Conservation (phyloP, 768 basidiomycete species). For the Mycena floridula region DNA sequence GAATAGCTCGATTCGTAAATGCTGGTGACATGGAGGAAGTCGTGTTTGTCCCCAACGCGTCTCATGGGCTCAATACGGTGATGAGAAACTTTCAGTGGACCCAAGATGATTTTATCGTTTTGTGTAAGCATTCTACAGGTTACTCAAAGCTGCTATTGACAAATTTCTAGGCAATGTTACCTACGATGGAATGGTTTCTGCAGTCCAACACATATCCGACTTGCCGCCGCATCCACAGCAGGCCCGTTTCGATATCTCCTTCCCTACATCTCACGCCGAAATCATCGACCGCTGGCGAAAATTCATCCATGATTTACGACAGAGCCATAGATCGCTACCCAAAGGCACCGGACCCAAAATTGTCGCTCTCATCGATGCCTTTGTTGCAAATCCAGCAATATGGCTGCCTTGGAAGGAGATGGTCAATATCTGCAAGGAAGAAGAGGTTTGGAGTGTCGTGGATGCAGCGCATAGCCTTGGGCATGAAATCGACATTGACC, state of each 20-base stretch:
- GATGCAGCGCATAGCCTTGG: slow-evolving; percentile 80
- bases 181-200: not conserved
- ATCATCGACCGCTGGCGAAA: not conserved
- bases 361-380: slow-evolving; percentile 58
- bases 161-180: not conserved
- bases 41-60: slow-evolving; percentile 50
- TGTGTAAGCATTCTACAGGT: slow-evolving; percentile 28
- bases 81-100: slow-evolving; percentile 58
- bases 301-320: too few relatives aligned
- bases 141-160: not conserved
- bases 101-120: slow-evolving; percentile 54
- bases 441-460: slow-evolving; percentile 55
- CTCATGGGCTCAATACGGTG: slow-evolving; percentile 54
- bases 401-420: slow-evolving; percentile 68
- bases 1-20: slow-evolving; percentile 33
- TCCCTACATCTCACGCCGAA: not conserved
- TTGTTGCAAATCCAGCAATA: slow-evolving; percentile 55
- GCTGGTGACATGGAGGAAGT: slow-evolving; percentile 36
- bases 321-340: slow-evolving; percentile 5
- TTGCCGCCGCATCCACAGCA: not conserved
- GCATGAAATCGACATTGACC: slow-evolving; percentile 56
- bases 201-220: not conserved
- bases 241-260: not conserved
- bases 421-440: slow-evolving; percentile 56
- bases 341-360: slow-evolving; percentile 40